Evolutionary conservation across 2,329 filamentous ascomycete species (phyloP), one percentile per base, ranked within the genome.

Genomic region (Aspergillus persii): DNA sequence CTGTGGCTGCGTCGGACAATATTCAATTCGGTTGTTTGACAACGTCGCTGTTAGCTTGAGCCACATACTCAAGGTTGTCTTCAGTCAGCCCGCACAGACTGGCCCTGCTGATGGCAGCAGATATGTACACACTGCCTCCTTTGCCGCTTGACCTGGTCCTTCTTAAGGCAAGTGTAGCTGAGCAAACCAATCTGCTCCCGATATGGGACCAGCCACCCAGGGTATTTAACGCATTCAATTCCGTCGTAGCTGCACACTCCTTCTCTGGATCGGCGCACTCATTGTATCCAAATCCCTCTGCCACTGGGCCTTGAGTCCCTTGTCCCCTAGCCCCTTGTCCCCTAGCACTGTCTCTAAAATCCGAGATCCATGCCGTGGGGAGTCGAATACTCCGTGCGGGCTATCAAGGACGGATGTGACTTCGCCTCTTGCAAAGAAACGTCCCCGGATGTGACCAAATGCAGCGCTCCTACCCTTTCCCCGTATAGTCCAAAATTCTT

Each of bases 151-250:
- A 79, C 72, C 44, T 77, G 71, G 33, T 68, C 61, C 8, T 63
- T 50, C 6, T 51, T 65, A 50, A 79, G 58, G 0, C 76, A 75
- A 0, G 76, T 76, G 59, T 74, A 77, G 4, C 68, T 71, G 58
- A 79, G 79, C 76, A 80, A 78, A 6, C 77, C 77, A 54, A 75
- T 75, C 69, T 79, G 69, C 27, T 60, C 47, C 54, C 63, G 30
- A 77, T 59, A 53, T 73, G 69, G 1, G 60, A 61, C 76, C 72
- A 77, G 36, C 64, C 58, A 0, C 72, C 73, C 3, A 65, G 65
- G 2, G 67, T 70, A 7, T 56, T 57, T 11, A 65, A 56, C 23
- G 59, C 59, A 36, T 66, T 54, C n/a, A n/a, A n/a, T n/a, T n/a
- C n/a, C n/a, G n/a, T 5, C 63, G 59, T 30, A 77, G 55, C 23